These are phyloP conservation scores for Acer yangbiense DNA, from an alignment of 345 rosid genomes.

Conservation along the genomic window DNA sequence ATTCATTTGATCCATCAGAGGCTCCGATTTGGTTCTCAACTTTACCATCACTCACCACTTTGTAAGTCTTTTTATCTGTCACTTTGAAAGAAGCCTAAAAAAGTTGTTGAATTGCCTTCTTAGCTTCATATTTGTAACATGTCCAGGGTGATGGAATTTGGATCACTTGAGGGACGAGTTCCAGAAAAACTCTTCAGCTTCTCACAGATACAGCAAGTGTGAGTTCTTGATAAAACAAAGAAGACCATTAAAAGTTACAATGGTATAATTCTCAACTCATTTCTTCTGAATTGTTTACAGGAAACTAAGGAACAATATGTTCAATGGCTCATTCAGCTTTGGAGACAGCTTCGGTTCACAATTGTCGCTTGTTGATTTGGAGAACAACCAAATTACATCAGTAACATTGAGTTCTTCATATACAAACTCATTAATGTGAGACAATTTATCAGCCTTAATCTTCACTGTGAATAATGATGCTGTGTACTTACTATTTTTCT, in stretches of 20 bases:
- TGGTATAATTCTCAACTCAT: too few species aligned
- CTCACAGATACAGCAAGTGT: constrained; percentile 86
- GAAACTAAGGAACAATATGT: constrained; percentile 67
- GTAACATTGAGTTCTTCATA: constrained; percentile 60
- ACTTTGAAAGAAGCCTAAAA: background rate
- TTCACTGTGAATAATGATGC: too few species aligned
- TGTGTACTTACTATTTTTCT: too few species aligned
- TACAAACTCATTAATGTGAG: constrained; percentile 64
- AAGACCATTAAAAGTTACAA: background rate
- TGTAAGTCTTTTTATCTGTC: constrained; percentile 49
- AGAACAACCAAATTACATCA: constrained; percentile 72
- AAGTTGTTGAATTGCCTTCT: constrained; percentile 2
- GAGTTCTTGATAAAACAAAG: constrained; percentile 30
- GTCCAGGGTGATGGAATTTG: constrained; percentile 72
- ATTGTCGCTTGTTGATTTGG: constrained; percentile 72
- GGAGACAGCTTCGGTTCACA: constrained; percentile 54
- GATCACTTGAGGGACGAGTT: constrained; percentile 65
- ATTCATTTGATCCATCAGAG: constrained; percentile 62
- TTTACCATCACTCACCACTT: constrained; percentile 74
- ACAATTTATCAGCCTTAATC: constrained; percentile 17
- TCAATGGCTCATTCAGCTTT: constrained; percentile 61
- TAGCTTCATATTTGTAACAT: constrained; percentile 1
- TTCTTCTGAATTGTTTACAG: constrained; percentile 41
- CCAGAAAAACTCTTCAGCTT: constrained; percentile 64
- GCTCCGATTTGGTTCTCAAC: constrained; percentile 89